Evolutionary conservation across 768 basidiomycete genomes (phyloP).

Genomic region (Sistotremastrum suecicum): DNA sequence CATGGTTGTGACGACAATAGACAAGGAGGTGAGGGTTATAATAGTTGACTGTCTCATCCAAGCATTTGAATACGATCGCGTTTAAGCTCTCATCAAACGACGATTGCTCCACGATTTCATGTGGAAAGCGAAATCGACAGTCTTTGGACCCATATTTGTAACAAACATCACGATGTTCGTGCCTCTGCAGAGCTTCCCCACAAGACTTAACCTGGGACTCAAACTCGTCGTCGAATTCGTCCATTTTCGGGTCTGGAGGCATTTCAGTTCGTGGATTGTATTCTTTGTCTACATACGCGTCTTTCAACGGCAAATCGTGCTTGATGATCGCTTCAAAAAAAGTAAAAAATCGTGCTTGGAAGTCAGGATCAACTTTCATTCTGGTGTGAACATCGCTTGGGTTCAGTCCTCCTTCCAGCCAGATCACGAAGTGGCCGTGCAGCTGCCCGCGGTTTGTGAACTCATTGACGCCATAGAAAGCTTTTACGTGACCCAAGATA

Average conservation of each 20-base stretch:
- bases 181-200: conserved; percentile 13
- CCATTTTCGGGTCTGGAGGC: conserved; percentile 10
- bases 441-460: conserved; percentile 14
- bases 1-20: conserved; percentile 21
- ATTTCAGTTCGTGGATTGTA: conserved; percentile 13
- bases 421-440: conserved; percentile 22
- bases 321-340: conserved; percentile 21
- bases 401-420: conserved; percentile 17
- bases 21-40: conserved; percentile 20
- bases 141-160: conserved; percentile 15
- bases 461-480: conserved; percentile 17
- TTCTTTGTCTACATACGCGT: conserved; percentile 6
- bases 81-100: conserved; percentile 18
- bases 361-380: conserved; percentile 7
- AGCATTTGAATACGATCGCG: conserved; percentile 16
- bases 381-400: conserved; percentile 17
- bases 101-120: conserved; percentile 16
- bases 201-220: conserved; percentile 9
- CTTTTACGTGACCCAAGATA: conserved; percentile 16
- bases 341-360: conserved; percentile 13
- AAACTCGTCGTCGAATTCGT: background rate
- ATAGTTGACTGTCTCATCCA: conserved; percentile 18
- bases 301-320: conserved; percentile 17
- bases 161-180: conserved; percentile 13
- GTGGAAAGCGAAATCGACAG: conserved; percentile 22